Percentiles rank a stretch among this genome's conserved stretches.
phyloP scores from a whole-genome alignment of 495 filamentous ascomycete species.

The Talaromyces thailandensis region DNA sequence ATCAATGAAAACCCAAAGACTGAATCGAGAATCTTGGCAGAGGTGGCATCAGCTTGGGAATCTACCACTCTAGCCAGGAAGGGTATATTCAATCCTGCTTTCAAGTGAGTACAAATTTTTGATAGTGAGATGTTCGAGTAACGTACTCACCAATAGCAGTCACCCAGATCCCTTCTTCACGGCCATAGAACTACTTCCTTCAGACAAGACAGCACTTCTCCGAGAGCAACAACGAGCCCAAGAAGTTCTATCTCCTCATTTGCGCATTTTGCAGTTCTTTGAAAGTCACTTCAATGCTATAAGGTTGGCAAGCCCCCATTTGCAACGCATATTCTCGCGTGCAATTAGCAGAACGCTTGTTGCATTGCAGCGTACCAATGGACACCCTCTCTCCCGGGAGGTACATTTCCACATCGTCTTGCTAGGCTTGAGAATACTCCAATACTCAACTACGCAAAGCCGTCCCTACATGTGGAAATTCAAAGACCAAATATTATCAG shows the following conservation, averaged over 20 bases:
- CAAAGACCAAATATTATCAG: conserved; percentile 81
- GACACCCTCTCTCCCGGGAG: conserved; percentile 83
- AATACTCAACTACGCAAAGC: conserved; percentile 54
- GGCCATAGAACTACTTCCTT: conserved; percentile 87
- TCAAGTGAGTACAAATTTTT: conserved; percentile 40
- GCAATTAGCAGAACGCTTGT: conserved; percentile 67
- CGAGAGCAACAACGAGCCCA: conserved; percentile 69
- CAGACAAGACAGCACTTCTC: conserved; percentile 66
- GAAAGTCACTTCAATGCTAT: conserved; percentile 91
- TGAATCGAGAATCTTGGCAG: conserved; percentile 71
- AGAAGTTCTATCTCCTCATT: conserved; percentile 75
- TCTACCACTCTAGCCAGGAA: conserved; percentile 59
- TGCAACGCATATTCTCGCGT: conserved; percentile 70
- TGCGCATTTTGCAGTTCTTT: conserved; percentile 77
- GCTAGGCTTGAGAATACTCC: conserved; percentile 69
- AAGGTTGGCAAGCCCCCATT: conserved; percentile 67
- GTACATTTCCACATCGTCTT: conserved; percentile 80
- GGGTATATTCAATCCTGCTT: conserved; percentile 70
- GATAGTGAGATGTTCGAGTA: not conserved
- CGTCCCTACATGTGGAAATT: conserved; percentile 57
- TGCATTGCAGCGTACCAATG: conserved; percentile 55
- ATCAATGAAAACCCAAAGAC: conserved; percentile 92
- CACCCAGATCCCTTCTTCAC: conserved; percentile 82
- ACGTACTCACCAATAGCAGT: conserved; percentile 25
- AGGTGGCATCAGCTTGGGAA: conserved; percentile 85